Evolutionary conservation across 1,139 yeast genomes (phyloP).

Genomic region (Taiozyma sp.): DNA sequence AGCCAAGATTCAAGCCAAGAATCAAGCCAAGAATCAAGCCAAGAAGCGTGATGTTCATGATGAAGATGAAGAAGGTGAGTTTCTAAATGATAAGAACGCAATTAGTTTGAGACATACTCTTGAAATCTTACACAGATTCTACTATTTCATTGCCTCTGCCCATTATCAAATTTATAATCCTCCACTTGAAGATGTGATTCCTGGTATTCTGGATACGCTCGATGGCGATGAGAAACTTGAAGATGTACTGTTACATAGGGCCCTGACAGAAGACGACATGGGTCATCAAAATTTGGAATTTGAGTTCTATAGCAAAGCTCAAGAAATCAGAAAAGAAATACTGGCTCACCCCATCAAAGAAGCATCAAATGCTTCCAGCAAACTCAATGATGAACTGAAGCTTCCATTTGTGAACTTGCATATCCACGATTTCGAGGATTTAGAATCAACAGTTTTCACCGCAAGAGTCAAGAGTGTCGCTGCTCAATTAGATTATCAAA

Average conservation of each 20-base stretch:
- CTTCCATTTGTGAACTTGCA: slow-evolving; percentile 15
- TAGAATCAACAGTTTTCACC: slow-evolving; percentile 18
- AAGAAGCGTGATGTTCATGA: background rate
- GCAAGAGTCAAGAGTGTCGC: slow-evolving; percentile 22
- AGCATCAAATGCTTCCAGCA: slow-evolving; percentile 22
- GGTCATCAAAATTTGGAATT: slow-evolving; percentile 34
- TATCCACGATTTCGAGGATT: slow-evolving; percentile 3
- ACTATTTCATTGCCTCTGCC: slow-evolving; percentile 76
- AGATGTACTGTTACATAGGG: slow-evolving; percentile 11
- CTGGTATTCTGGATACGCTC: slow-evolving; percentile 7
- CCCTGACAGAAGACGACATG: slow-evolving; percentile 16
- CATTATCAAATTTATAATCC: slow-evolving; percentile 38
- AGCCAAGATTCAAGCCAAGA: too few species aligned
- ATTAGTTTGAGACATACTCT: slow-evolving; percentile 20
- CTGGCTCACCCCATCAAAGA: slow-evolving; percentile 37
- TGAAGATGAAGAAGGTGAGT: background rate
- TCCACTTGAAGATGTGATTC: slow-evolving; percentile 8
- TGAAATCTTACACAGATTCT: slow-evolving; percentile 67
- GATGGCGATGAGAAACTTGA: slow-evolving; percentile 1
- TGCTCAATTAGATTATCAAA: slow-evolving; percentile 49
- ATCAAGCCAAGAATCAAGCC: background rate
- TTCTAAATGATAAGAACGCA: slow-evolving; percentile 13
- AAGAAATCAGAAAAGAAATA: slow-evolving; percentile 48
- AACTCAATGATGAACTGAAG: slow-evolving; percentile 22
- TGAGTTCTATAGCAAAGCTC: slow-evolving; percentile 58